A percentile compares a stretch with the other conserved stretches of the same genome.
phyloP scores from a whole-genome alignment of 208 protist genomes.

The Acanthamoeba healyi region DNA sequence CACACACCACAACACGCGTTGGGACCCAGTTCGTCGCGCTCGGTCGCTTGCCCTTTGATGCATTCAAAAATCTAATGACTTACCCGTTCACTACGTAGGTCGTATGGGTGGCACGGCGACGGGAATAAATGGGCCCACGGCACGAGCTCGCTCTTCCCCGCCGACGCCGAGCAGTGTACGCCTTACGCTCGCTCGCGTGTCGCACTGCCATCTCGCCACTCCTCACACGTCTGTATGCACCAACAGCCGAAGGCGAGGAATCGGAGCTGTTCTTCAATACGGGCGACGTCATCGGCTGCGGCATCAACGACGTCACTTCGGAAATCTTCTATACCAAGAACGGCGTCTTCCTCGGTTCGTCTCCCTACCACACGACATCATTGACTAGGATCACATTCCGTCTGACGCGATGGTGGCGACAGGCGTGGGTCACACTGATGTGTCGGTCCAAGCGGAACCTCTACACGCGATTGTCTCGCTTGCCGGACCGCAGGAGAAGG shows the following conservation, averaged over 20 bases:
- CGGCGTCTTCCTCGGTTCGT: conserved; percentile 39
- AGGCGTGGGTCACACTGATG: conserved; percentile 46
- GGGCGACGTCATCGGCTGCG: conserved; percentile 66
- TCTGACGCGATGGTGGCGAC: neutral
- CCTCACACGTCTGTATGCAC: neutral
- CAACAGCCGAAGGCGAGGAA: neutral
- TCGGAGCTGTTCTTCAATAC: conserved; percentile 40
- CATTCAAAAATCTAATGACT: too few species aligned
- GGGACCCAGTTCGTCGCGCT: too few species aligned
- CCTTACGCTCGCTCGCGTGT: neutral
- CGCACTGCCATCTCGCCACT: neutral
- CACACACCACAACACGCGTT: neutral
- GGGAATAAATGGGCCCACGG: conserved; percentile 46
- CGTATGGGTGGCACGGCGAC: conserved; percentile 63
- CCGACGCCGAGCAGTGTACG: neutral
- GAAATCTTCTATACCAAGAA: conserved; percentile 73
- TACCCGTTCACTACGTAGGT: neutral
- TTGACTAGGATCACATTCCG: too few species aligned
- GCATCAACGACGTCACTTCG: conserved; percentile 45
- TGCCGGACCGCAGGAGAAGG: conserved; percentile 43
- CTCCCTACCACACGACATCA: too few species aligned
- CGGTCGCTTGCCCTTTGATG: too few species aligned
- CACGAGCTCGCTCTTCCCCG: neutral
- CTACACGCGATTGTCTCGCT: conserved; percentile 19
- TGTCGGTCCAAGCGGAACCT: neutral